These are phyloP conservation scores for Forsythia viridissima DNA, from an alignment of 257 asterid species.

Conservation along the genomic window DNA sequence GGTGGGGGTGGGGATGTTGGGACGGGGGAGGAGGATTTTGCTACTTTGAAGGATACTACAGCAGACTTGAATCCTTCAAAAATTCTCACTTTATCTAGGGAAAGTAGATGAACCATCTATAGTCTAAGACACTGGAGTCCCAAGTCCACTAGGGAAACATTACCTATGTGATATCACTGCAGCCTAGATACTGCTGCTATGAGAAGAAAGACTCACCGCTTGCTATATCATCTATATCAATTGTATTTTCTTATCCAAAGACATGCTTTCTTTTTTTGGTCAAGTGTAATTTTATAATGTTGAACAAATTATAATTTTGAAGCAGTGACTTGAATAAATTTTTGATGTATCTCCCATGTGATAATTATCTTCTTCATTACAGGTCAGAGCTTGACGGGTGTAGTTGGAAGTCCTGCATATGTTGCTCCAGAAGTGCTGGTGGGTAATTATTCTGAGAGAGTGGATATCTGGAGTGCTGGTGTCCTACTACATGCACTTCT, in stretches of 20 bases:
- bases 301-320: neutral
- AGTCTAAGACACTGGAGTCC: neutral
- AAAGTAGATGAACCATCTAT: neutral
- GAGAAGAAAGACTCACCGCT: neutral
- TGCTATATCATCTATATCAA: neutral
- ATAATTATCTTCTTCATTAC: slow-evolving; percentile 23
- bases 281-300: neutral
- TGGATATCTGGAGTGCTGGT: slow-evolving; percentile 93
- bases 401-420: slow-evolving; percentile 92
- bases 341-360: slow-evolving; percentile 3
- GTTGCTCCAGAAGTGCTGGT: slow-evolving; percentile 85
- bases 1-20: neutral
- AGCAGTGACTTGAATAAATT: neutral
- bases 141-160: neutral
- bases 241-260: neutral
- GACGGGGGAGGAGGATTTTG: neutral
- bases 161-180: neutral
- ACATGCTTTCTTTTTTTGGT: neutral
- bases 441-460: slow-evolving; percentile 84
- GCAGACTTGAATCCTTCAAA: neutral
- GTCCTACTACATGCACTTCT: slow-evolving; percentile 85
- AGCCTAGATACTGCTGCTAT: neutral
- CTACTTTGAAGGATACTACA: neutral
- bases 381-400: slow-evolving; percentile 79
- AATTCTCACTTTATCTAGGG: neutral